phyloP scores from a whole-genome alignment of 345 rosid genomes.

The Lenwebbia sp. region DNA sequence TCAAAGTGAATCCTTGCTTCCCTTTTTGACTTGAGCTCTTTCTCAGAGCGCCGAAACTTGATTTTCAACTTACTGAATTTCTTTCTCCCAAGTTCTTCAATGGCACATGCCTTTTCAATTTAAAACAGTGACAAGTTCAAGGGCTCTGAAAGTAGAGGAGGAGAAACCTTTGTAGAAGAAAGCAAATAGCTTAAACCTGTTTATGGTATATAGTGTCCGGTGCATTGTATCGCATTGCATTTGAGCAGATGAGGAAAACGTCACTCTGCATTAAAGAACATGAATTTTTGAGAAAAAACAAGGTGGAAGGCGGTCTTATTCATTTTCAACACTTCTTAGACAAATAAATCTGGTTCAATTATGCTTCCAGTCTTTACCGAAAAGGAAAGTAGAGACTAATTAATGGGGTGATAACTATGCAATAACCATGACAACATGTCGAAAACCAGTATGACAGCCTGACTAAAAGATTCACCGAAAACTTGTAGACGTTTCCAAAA shows the following conservation, averaged over 20 bases:
- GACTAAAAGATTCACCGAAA: neutral
- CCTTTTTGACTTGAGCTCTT: constrained; percentile 38
- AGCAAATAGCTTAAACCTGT: constrained; percentile 28
- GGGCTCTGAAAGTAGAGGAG: neutral
- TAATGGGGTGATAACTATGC: neutral
- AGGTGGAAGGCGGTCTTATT: neutral
- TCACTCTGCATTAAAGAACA: constrained; percentile 55
- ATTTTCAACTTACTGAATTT: constrained; percentile 58
- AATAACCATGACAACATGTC: neutral
- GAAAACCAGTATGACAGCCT: neutral
- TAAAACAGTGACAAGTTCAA: neutral
- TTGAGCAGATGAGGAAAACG: constrained; percentile 64
- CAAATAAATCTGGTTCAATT: neutral
- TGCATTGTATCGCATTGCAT: constrained; percentile 78
- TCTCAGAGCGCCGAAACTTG: constrained; percentile 36
- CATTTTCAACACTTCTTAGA: neutral
- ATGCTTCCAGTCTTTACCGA: neutral
- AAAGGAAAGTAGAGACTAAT: neutral
- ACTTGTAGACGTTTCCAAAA: neutral
- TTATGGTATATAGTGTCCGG: constrained; percentile 66
- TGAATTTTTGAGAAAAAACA: neutral
- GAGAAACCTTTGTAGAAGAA: neutral
- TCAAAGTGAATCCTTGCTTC: constrained; percentile 39
- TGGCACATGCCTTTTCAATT: constrained; percentile 46
- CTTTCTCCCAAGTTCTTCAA: constrained; percentile 63